These are phyloP conservation scores for Crithidia acanthocephali DNA, from an alignment of 208 protist genomes.

Conservation along the genomic window DNA sequence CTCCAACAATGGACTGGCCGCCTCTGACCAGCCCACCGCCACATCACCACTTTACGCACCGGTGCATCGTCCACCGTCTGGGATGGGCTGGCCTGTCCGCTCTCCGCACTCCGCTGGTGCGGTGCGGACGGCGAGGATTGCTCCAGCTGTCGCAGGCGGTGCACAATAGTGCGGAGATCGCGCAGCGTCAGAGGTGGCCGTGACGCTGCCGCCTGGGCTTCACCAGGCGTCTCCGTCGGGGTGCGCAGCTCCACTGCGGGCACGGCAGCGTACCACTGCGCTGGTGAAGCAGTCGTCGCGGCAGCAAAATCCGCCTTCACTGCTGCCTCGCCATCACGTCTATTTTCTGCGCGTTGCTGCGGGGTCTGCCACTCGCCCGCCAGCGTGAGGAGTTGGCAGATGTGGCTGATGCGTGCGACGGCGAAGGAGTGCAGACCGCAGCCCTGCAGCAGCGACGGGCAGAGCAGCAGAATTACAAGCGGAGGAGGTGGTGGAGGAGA, in stretches of 20 bases:
- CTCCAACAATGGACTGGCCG: too few relatives aligned
- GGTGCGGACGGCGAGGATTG: neutral
- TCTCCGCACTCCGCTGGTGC: neutral
- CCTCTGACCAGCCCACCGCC: too few relatives aligned
- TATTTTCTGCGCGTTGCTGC: neutral
- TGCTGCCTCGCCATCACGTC: neutral
- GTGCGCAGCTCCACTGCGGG: constrained; percentile 27
- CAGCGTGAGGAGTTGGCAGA: constrained; percentile 27
- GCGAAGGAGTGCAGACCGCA: constrained; percentile 18
- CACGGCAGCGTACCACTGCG: constrained; percentile 22
- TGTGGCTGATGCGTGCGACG: constrained; percentile 19
- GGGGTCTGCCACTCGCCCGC: constrained; percentile 12
- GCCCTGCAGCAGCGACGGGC: constrained; percentile 29
- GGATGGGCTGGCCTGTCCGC: too few relatives aligned
- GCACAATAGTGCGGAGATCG: constrained; percentile 19
- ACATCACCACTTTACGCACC: too few relatives aligned
- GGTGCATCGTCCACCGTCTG: too few relatives aligned
- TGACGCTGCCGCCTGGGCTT: constrained; percentile 15
- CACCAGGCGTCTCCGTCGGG: neutral
- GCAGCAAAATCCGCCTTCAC: neutral
- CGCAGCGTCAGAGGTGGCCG: constrained; percentile 18
- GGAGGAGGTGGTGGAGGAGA: neutral
- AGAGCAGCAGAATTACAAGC: constrained; percentile 31
- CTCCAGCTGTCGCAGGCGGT: constrained; percentile 15
- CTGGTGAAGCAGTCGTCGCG: too few relatives aligned